A percentile compares a stretch with the other conserved stretches of the same genome.
Conservation (phyloP, 108 stramenopile species). For the Cyclotella choctawhatcheeana region DNA sequence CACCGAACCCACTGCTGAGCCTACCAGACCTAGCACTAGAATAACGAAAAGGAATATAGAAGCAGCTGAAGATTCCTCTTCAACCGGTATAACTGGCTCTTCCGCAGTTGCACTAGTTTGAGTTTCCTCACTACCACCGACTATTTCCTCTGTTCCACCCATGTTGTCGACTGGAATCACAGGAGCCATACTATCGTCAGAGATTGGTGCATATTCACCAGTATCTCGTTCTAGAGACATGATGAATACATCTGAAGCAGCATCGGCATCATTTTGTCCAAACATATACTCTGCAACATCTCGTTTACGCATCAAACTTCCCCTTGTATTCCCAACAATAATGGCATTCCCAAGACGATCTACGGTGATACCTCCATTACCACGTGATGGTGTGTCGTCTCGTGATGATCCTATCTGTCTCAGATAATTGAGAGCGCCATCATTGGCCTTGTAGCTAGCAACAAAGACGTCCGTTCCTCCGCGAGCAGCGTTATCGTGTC, state of each 20-base stretch:
- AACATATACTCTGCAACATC: constrained; percentile 33
- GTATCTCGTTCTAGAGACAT: constrained; percentile 56
- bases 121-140: not conserved
- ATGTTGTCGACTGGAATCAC: constrained; percentile 10
- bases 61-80: not conserved
- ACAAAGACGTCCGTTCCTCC: constrained; percentile 63
- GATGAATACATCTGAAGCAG: constrained; percentile 56
- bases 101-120: not conserved
- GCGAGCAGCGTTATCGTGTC: constrained; percentile 14
- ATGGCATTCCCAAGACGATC: constrained; percentile 59
- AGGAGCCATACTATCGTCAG: constrained; percentile 7
- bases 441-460: constrained; percentile 45
- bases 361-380: constrained; percentile 52
- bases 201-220: constrained; percentile 34
- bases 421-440: constrained; percentile 49
- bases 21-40: not conserved
- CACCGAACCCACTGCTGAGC: not conserved
- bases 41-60: constrained; percentile 9
- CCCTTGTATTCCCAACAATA: constrained; percentile 56
- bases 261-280: constrained; percentile 21
- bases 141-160: too few relatives aligned
- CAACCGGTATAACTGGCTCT: not conserved
- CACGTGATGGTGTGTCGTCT: constrained; percentile 57
- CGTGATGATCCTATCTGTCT: constrained; percentile 54
- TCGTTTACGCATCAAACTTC: constrained; percentile 54